phyloP scores from a whole-genome alignment of 352 stramenopile species.

The Pythium plurisporium region DNA sequence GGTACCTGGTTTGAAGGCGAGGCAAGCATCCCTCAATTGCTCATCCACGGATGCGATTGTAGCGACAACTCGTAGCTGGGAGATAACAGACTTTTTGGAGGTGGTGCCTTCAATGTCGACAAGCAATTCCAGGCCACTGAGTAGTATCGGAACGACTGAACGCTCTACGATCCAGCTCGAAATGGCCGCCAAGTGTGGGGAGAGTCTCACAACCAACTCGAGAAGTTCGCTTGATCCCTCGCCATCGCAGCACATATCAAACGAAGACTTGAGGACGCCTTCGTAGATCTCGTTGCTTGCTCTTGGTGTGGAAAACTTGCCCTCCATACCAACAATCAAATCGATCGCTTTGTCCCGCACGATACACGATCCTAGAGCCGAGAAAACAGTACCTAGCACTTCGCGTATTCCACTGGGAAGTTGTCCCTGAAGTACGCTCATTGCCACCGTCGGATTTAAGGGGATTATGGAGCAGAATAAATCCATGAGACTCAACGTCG shows the following conservation, averaged over 20 bases:
- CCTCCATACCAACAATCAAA: neutral
- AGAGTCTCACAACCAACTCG: conserved; percentile 6
- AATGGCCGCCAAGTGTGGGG: neutral
- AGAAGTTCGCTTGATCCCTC: neutral
- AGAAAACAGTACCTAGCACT: neutral
- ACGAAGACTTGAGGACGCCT: neutral
- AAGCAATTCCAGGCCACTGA: neutral
- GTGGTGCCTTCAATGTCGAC: neutral
- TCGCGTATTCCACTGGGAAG: neutral
- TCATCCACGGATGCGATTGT: neutral
- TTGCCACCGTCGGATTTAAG: neutral
- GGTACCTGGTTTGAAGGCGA: neutral
- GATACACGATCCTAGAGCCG: neutral
- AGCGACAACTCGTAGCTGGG: neutral
- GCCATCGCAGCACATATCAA: neutral
- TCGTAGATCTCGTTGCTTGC: neutral
- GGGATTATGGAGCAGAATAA: conserved; percentile 15
- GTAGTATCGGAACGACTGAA: neutral
- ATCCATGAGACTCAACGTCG: conserved; percentile 1
- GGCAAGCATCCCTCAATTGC: neutral
- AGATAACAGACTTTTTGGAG: neutral
- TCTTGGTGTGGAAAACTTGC: neutral
- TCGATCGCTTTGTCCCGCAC: neutral
- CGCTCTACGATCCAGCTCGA: conserved; percentile 1
- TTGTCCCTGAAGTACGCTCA: neutral